Percentiles rank a stretch among this genome's conserved stretches.
phyloP scores from a whole-genome alignment of 257 asterid genomes.

The Echium plantagineum region DNA sequence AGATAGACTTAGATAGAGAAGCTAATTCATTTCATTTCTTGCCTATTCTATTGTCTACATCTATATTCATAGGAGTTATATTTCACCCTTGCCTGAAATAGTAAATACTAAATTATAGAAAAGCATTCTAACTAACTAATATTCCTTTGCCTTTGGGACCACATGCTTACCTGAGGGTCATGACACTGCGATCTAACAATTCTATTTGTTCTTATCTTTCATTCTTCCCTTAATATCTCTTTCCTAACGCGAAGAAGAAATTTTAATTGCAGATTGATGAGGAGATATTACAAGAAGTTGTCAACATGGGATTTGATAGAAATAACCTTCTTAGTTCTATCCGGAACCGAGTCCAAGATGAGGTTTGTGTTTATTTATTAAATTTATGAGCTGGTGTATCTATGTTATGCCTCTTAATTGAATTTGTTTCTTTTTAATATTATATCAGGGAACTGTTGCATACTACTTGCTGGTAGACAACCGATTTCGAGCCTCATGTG shows the following conservation, averaged over 20 bases:
- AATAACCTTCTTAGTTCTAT: conserved; percentile 40
- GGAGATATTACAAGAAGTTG: conserved; percentile 58
- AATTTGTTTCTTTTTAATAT: background rate
- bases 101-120: too few relatives aligned
- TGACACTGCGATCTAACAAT: background rate
- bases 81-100: too few relatives aligned
- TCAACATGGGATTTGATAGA: conserved; percentile 54
- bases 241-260: background rate
- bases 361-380: background rate
- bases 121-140: too few relatives aligned
- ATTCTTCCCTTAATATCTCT: too few relatives aligned
- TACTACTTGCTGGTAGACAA: conserved; percentile 45
- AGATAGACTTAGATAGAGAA: too few relatives aligned
- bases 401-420: background rate
- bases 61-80: too few relatives aligned
- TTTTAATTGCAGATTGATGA: conserved; percentile 22
- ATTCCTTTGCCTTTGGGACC: too few relatives aligned
- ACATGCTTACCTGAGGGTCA: too few relatives aligned
- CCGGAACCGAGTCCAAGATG: conserved; percentile 30
- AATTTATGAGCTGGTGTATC: background rate
- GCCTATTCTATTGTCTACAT: too few relatives aligned
- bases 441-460: conserved; percentile 41
- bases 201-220: too few relatives aligned
- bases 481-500: conserved; percentile 45
- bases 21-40: too few relatives aligned